These are phyloP conservation scores for Agroathelia rolfsii DNA, from an alignment of 1,284 basidiomycete genomes.

Conservation along the genomic window DNA sequence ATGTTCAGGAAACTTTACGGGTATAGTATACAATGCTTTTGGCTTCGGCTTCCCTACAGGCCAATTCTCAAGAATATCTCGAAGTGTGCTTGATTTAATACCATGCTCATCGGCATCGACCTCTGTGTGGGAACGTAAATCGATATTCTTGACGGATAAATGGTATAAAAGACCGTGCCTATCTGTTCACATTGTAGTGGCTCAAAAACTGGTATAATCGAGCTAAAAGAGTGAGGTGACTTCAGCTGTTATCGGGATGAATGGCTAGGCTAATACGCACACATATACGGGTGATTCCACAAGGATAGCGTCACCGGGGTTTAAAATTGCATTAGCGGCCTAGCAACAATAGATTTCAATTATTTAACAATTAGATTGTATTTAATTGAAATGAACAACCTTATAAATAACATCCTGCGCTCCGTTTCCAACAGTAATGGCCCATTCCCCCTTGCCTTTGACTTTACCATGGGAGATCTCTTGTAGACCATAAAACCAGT, in stretches of 20 bases:
- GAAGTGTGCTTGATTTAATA: slow-evolving; percentile 55
- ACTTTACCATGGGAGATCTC: slow-evolving; percentile 51
- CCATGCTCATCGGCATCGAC: slow-evolving; percentile 75
- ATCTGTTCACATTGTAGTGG: slow-evolving; percentile 50
- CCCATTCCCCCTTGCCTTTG: slow-evolving; percentile 55
- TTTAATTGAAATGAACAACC: slow-evolving; percentile 25
- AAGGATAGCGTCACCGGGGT: slow-evolving; percentile 76
- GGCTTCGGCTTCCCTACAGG: slow-evolving; percentile 65
- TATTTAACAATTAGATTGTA: too few relatives aligned
- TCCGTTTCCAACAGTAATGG: slow-evolving; percentile 70
- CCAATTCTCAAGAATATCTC: slow-evolving; percentile 68
- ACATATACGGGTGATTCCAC: slow-evolving; percentile 86
- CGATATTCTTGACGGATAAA: too few relatives aligned
- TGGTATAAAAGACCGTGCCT: slow-evolving; percentile 44
- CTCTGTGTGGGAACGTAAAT: slow-evolving; percentile 36
- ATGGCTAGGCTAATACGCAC: slow-evolving; percentile 32
- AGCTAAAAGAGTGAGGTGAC: slow-evolving; percentile 5
- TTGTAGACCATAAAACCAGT: slow-evolving; percentile 65
- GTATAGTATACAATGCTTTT: slow-evolving; percentile 78
- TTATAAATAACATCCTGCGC: slow-evolving; percentile 87
- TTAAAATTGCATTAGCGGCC: slow-evolving; percentile 53
- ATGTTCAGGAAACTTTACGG: slow-evolving; percentile 34
- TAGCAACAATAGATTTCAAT: slow-evolving; percentile 19
- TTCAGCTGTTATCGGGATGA: slow-evolving; percentile 11
- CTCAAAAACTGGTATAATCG: slow-evolving; percentile 55